These are phyloP conservation scores for Suhomyces kunorum DNA, from an alignment of 1,139 yeast genomes.

Conservation along the genomic window DNA sequence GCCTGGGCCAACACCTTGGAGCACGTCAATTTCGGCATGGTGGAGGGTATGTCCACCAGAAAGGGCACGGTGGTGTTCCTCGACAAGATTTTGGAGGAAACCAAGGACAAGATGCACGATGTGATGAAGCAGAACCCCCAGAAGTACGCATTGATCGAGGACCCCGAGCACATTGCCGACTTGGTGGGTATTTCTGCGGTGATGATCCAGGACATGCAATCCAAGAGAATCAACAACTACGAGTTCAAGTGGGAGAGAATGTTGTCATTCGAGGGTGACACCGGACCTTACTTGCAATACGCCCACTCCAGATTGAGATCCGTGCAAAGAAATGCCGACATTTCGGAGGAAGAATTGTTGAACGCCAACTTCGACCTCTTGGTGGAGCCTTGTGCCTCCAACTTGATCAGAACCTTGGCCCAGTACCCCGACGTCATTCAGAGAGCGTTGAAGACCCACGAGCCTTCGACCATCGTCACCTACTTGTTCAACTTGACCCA, in stretches of 20 bases:
- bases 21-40: constrained; percentile 97
- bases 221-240: constrained; percentile 95
- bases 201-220: constrained; percentile 98
- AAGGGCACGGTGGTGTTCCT: constrained; percentile 97
- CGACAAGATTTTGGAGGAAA: constrained; percentile 90
- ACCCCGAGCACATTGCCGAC: constrained; percentile 96
- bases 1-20: constrained; percentile 80
- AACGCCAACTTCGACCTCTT: constrained; percentile 72
- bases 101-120: constrained; percentile 93
- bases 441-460: constrained; percentile 80
- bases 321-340: constrained; percentile 80
- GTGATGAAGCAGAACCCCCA: constrained; percentile 93
- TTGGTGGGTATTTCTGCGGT: constrained; percentile 96
- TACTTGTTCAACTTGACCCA: constrained; percentile 91
- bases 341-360: constrained; percentile 47
- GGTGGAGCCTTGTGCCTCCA: constrained; percentile 72
- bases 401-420: constrained; percentile 74
- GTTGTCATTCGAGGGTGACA: constrained; percentile 98
- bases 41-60: constrained; percentile 97
- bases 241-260: constrained; percentile 98
- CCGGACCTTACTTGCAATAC: constrained; percentile 98
- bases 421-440: constrained; percentile 91
- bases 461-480: constrained; percentile 94
- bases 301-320: constrained; percentile 98
- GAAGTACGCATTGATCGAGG: constrained; percentile 89